phyloP scores from a whole-genome alignment of 352 stramenopile genomes.

The Phytopythium kandeliae region DNA sequence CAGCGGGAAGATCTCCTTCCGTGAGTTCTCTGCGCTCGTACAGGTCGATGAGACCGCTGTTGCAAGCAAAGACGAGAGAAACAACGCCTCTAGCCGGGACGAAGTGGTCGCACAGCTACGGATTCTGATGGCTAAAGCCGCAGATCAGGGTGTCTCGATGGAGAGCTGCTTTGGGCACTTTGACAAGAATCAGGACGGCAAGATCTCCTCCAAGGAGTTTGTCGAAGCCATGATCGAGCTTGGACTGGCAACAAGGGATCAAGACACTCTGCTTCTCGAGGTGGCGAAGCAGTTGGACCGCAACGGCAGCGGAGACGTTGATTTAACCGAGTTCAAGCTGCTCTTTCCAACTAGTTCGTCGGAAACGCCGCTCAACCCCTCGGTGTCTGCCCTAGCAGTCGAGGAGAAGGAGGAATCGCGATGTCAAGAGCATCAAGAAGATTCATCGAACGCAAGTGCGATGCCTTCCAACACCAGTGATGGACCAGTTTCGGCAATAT shows the following conservation, averaged over 20 bases:
- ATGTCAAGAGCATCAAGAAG: not conserved
- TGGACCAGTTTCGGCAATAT: not conserved
- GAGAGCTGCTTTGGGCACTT: constrained; percentile 76
- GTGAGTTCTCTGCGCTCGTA: constrained; percentile 50
- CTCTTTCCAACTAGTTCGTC: constrained; percentile 22
- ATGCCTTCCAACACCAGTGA: not conserved
- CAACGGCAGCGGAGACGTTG: constrained; percentile 61
- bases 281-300: constrained; percentile 49
- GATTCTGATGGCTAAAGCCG: constrained; percentile 33
- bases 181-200: constrained; percentile 72
- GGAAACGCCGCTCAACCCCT: not conserved
- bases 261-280: constrained; percentile 22
- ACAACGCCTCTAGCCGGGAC: constrained; percentile 3
- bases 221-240: constrained; percentile 45
- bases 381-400: not conserved
- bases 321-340: constrained; percentile 51
- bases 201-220: constrained; percentile 61
- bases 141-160: constrained; percentile 41
- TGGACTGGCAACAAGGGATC: constrained; percentile 20
- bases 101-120: constrained; percentile 31
- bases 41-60: not conserved
- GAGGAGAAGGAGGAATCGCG: not conserved
- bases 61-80: not conserved
- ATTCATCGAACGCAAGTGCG: not conserved
- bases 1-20: constrained; percentile 51